Conservation (phyloP, 2,329 filamentous ascomycete genomes). For the Neofusicoccum parvum region DNA sequence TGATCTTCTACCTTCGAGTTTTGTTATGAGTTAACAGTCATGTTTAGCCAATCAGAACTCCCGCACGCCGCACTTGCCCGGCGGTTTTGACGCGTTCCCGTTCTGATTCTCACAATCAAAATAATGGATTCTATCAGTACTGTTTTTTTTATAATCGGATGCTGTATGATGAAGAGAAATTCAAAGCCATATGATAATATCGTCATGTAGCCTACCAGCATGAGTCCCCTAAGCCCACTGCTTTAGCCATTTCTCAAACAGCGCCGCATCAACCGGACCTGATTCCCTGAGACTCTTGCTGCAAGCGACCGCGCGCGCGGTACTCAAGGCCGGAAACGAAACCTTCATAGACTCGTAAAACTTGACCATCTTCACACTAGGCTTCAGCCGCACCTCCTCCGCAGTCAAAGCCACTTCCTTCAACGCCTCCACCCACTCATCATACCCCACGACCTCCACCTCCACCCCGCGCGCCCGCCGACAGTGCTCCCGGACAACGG, state of each 20-base stretch:
- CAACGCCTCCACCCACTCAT: conserved; percentile 20
- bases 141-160: no score
- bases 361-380: conserved; percentile 23
- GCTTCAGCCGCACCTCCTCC: conserved; percentile 20
- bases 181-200: no score
- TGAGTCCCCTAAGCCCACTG: not conserved
- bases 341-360: conserved; percentile 22
- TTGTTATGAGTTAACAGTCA: no score
- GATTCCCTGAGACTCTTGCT: conserved; percentile 10
- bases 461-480: not conserved
- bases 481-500: conserved; percentile 4
- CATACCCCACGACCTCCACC: not conserved
- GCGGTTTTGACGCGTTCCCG: no score
- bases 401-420: conserved; percentile 11
- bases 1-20: no score
- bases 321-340: conserved; percentile 5
- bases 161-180: no score
- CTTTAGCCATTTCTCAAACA: conserved; percentile 18
- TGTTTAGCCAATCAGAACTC: no score
- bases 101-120: no score
- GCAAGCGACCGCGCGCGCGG: not conserved
- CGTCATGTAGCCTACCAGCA: no score
- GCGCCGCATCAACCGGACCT: conserved; percentile 3
- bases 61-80: no score
- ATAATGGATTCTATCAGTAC: no score